phyloP scores from a whole-genome alignment of 495 filamentous ascomycete species.

The Parachaetomium inaequale region DNA sequence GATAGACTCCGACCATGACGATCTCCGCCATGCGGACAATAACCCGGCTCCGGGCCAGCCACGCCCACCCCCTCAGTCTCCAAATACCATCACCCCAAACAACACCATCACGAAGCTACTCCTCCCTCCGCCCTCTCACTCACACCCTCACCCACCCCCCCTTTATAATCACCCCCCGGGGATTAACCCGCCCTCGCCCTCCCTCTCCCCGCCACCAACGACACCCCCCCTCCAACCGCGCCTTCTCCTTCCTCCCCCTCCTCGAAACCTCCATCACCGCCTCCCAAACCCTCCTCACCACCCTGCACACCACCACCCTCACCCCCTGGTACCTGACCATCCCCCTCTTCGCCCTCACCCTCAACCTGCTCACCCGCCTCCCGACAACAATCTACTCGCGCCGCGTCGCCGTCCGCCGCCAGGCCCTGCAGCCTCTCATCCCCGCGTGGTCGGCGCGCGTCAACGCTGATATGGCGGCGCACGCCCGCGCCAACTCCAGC shows the following conservation, averaged over 20 bases:
- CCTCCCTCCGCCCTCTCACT: conserved; percentile 3
- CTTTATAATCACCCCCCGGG: background rate
- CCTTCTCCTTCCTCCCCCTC: conserved; percentile 10
- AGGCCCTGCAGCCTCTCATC: conserved; percentile 49
- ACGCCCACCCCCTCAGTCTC: background rate
- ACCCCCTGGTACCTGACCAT: conserved; percentile 70
- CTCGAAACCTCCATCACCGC: conserved; percentile 48
- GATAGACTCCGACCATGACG: background rate
- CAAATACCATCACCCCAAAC: background rate
- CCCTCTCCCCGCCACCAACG: background rate
- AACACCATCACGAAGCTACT: conserved; percentile 1
- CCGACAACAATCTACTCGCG: conserved; percentile 57
- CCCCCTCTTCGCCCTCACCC: conserved; percentile 62
- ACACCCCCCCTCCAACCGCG: background rate
- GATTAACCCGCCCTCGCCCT: background rate
- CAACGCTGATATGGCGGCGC: background rate
- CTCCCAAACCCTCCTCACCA: conserved; percentile 56
- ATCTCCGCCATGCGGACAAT: conserved; percentile 6
- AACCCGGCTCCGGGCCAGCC: background rate
- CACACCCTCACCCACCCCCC: background rate
- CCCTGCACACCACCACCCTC: conserved; percentile 55
- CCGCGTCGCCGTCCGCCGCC: conserved; percentile 39
- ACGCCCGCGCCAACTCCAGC: background rate
- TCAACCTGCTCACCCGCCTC: conserved; percentile 57
- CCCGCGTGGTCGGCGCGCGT: conserved; percentile 43